Evolutionary conservation across 306 rosid species (phyloP).

Genomic region (Trichosanthes truncata): DNA sequence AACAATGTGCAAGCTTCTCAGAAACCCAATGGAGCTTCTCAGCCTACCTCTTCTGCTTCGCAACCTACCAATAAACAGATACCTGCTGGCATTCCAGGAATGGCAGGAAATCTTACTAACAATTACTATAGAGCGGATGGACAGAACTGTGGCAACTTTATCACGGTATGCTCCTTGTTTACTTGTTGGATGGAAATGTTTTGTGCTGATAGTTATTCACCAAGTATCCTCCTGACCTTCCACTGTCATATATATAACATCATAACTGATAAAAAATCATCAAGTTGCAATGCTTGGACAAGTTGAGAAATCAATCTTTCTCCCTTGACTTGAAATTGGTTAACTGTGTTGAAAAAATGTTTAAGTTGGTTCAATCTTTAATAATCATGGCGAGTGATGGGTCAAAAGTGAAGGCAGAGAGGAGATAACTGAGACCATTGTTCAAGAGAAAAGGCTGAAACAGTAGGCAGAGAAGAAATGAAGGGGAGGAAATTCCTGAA

Average conservation of each 20-base stretch:
- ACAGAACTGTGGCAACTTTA: conserved; percentile 85
- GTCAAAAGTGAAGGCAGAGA: not conserved
- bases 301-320: not conserved
- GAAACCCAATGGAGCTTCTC: conserved; percentile 17
- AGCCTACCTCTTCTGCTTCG: conserved; percentile 23
- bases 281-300: not conserved
- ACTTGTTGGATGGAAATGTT: not conserved
- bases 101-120: conserved; percentile 44
- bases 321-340: not conserved
- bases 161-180: conserved; percentile 46
- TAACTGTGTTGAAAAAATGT: not conserved
- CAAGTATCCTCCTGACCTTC: not conserved
- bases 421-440: not conserved
- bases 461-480: no score
- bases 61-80: conserved; percentile 28
- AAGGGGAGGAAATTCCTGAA: not conserved
- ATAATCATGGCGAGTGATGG: not conserved
- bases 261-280: not conserved
- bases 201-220: not conserved
- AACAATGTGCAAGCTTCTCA: conserved; percentile 16
- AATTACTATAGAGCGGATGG: conserved; percentile 74
- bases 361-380: not conserved
- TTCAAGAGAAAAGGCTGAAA: not conserved
- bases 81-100: conserved; percentile 59
- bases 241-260: not conserved